phyloP scores from a whole-genome alignment of 2,329 filamentous ascomycete species.

The Venturia oleaginea region DNA sequence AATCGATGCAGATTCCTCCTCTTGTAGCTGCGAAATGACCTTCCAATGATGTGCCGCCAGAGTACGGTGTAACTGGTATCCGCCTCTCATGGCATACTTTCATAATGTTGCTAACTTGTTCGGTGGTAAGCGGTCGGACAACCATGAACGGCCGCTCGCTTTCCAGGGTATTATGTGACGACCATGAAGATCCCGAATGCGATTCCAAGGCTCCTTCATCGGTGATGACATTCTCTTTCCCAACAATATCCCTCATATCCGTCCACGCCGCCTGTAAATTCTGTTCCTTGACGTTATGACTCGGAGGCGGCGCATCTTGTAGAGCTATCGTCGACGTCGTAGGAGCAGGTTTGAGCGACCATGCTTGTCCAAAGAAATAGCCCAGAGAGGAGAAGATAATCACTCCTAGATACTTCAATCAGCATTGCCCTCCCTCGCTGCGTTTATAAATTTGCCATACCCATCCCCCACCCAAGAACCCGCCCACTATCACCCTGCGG shows the following conservation, averaged over 20 bases:
- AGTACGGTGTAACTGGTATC: conserved; percentile 82
- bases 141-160: conserved; percentile 49
- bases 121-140: conserved; percentile 66
- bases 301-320: conserved; percentile 35
- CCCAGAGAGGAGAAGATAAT: conserved; percentile 42
- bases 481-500: conserved; percentile 11
- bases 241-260: conserved; percentile 52
- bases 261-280: conserved; percentile 57
- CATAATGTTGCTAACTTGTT: conserved; percentile 80
- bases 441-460: conserved; percentile 16
- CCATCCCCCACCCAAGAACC: neutral
- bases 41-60: conserved; percentile 81
- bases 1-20: conserved; percentile 79
- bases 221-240: conserved; percentile 54
- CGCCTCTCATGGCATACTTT: conserved; percentile 72
- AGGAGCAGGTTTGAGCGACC: conserved; percentile 38
- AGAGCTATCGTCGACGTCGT: conserved; percentile 50
- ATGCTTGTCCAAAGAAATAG: conserved; percentile 45
- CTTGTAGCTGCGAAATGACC: conserved; percentile 78
- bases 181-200: conserved; percentile 56
- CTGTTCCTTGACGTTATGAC: conserved; percentile 46
- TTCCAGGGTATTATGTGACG: conserved; percentile 38
- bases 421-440: conserved; percentile 19
- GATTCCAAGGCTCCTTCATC: conserved; percentile 43
- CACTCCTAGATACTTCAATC: conserved; percentile 33